Conservation (phyloP, 768 basidiomycete genomes). For the Podaxis sp. region DNA sequence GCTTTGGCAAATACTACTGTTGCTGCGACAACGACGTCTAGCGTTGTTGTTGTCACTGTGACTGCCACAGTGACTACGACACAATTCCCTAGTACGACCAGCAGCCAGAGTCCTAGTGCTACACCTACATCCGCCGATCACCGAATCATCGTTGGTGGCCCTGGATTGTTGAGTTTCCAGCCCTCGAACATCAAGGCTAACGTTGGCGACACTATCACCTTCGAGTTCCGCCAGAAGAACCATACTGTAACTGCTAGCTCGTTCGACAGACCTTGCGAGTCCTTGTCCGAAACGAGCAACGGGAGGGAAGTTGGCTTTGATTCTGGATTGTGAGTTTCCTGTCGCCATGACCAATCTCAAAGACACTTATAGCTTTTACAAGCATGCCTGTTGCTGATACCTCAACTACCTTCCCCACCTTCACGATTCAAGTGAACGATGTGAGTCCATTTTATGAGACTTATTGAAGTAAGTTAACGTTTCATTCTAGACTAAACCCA, state of each 20-base stretch:
- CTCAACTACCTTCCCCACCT: conserved; percentile 50
- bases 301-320: conserved; percentile 44
- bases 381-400: conserved; percentile 49
- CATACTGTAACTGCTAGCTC: conserved; percentile 46
- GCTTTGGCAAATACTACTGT: conserved; percentile 10
- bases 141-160: conserved; percentile 42
- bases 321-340: conserved; percentile 42
- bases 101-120: background rate
- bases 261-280: conserved; percentile 42
- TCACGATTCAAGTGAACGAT: conserved; percentile 53
- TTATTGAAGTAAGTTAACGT: background rate
- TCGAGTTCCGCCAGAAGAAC: conserved; percentile 49
- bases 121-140: conserved; percentile 29
- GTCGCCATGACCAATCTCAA: background rate
- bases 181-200: conserved; percentile 47
- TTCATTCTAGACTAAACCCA: conserved; percentile 32
- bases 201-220: conserved; percentile 48
- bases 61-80: conserved; percentile 20
- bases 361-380: conserved; percentile 3
- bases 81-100: conserved; percentile 5
- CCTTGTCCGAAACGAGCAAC: conserved; percentile 42
- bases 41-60: conserved; percentile 25
- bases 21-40: conserved; percentile 29
- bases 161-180: conserved; percentile 34
- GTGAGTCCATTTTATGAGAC: conserved; percentile 26